Percentiles rank a stretch among this genome's conserved stretches.
phyloP scores from a whole-genome alignment of 2,329 filamentous ascomycete genomes.

The Macrophomina phaseolina region DNA sequence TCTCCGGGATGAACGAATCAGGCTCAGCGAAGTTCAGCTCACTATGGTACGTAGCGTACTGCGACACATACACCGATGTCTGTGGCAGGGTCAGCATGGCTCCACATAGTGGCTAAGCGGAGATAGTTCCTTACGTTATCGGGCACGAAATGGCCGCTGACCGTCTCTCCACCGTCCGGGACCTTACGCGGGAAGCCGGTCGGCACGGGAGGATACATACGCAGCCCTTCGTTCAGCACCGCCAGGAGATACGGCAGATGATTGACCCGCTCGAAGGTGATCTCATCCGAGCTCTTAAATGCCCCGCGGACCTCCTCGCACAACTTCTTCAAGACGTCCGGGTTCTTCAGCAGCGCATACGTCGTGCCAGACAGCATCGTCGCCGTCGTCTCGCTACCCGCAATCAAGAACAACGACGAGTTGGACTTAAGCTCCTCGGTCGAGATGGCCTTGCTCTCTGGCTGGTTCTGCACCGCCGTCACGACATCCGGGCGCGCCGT shows the following conservation, averaged over 20 bases:
- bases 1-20: slow-evolving; percentile 43
- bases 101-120: slow-evolving; percentile 27
- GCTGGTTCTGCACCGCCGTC: slow-evolving; percentile 9
- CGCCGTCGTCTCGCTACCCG: slow-evolving; percentile 43
- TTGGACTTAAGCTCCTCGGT: slow-evolving; percentile 25
- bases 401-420: slow-evolving; percentile 33
- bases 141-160: slow-evolving; percentile 47
- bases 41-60: slow-evolving; percentile 39
- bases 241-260: slow-evolving; percentile 51
- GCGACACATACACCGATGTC: slow-evolving; percentile 38
- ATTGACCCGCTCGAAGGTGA: slow-evolving; percentile 40
- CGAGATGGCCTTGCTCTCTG: slow-evolving; percentile 7
- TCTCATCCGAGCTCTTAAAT: slow-evolving; percentile 38
- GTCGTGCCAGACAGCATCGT: slow-evolving; percentile 41
- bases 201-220: slow-evolving; percentile 54
- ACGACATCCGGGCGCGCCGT: slow-evolving; percentile 13
- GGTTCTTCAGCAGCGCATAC: slow-evolving; percentile 39
- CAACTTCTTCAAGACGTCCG: slow-evolving; percentile 34
- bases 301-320: slow-evolving; percentile 37
- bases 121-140: slow-evolving; percentile 33
- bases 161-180: slow-evolving; percentile 42
- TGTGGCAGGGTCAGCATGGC: slow-evolving; percentile 11
- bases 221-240: slow-evolving; percentile 53
- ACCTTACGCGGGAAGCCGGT: slow-evolving; percentile 46
- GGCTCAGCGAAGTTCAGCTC: slow-evolving; percentile 41